These are phyloP conservation scores for Paramecium pentaurelia DNA, from an alignment of 73 alveolate genomes.

Conservation along the genomic window DNA sequence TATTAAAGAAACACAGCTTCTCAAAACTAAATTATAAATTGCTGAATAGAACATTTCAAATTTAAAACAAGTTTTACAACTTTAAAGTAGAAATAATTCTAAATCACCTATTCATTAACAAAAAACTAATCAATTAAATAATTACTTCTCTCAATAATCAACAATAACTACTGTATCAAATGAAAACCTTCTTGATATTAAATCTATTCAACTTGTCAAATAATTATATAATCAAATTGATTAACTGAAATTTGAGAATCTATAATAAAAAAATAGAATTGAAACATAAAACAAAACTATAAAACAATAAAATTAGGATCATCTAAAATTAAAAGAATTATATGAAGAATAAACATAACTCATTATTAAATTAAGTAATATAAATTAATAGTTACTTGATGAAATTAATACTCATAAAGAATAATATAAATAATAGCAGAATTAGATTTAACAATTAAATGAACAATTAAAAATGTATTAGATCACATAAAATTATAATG, in stretches of 20 bases:
- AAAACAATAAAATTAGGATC: neutral
- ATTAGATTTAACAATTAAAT: neutral
- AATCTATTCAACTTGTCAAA: neutral
- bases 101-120: neutral
- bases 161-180: neutral
- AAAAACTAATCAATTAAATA: neutral
- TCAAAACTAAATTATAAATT: neutral
- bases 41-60: neutral
- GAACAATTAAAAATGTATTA: neutral
- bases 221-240: neutral
- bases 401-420: neutral
- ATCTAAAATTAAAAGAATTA: neutral
- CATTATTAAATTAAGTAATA: neutral
- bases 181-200: neutral
- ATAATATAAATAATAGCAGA: neutral
- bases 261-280: neutral
- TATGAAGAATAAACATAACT: neutral
- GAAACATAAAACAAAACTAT: neutral
- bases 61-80: neutral
- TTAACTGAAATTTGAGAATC: neutral
- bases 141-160: neutral
- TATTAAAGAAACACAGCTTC: neutral
- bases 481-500: neutral
- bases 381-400: neutral
- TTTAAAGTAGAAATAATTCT: constrained; percentile 5